Evolutionary conservation across 2,329 filamentous ascomycete genomes (phyloP).

Genomic region (Dactylellina sp.): DNA sequence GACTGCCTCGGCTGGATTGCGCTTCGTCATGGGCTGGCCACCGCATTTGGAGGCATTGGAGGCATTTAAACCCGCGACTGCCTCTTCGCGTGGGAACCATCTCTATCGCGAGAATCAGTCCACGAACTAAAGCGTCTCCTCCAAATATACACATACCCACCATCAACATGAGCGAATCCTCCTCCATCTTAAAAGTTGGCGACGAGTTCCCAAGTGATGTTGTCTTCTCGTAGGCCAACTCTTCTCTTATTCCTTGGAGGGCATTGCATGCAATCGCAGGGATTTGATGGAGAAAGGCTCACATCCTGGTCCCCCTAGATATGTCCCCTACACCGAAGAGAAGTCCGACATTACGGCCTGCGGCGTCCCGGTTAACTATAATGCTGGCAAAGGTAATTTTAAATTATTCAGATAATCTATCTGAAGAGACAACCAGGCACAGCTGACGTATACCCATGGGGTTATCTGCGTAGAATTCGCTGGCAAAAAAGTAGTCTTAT

Average conservation of each 20-base stretch:
- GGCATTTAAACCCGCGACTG: conserved; percentile 5
- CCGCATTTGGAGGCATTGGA: too few species aligned
- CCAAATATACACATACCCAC: neutral
- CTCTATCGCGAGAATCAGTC: too few species aligned
- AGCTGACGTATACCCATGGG: neutral
- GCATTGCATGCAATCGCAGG: conserved; percentile 21
- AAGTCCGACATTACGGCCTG: conserved; percentile 77
- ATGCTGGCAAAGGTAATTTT: conserved; percentile 75
- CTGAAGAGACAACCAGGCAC: neutral
- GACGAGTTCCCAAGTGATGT: conserved; percentile 85
- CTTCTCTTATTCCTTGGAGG: conserved; percentile 2
- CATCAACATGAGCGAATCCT: conserved; percentile 32
- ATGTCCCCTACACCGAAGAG: conserved; percentile 81
- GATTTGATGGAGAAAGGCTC: too few species aligned
- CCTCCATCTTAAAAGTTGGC: conserved; percentile 74
- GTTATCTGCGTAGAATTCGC: conserved; percentile 68
- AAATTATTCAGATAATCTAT: neutral
- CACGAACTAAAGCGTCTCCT: too few species aligned
- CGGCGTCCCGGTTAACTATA: conserved; percentile 80
- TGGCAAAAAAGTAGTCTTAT: conserved; percentile 77
- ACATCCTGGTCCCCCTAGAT: conserved; percentile 66
- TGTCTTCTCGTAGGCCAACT: conserved; percentile 74
- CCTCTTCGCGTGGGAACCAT: too few species aligned
- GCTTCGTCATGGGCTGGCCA: neutral
- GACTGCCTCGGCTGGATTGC: conserved; percentile 9